Evolutionary conservation across 169 alveolate species (phyloP).

Genomic region (Babesia bovis): DNA sequence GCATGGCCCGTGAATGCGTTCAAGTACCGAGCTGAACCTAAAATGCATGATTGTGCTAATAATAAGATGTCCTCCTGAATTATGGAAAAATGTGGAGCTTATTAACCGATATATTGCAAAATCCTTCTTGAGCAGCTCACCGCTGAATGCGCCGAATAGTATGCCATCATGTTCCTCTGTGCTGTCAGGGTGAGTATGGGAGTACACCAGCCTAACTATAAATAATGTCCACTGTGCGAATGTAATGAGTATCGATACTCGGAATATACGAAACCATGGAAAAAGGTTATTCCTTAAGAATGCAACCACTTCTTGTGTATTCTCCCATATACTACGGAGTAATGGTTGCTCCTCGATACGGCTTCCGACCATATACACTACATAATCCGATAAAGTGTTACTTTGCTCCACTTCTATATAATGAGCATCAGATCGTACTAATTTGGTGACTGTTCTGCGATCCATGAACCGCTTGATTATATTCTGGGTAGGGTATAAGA

Average conservation of each 20-base stretch:
- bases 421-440: not conserved
- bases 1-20: conserved; percentile 43
- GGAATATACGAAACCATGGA: conserved; percentile 37
- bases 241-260: conserved; percentile 33
- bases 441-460: not conserved
- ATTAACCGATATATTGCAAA: conserved; percentile 45
- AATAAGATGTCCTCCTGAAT: conserved; percentile 53
- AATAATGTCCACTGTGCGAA: conserved; percentile 56
- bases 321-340: not conserved
- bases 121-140: conserved; percentile 30
- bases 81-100: conserved; percentile 63
- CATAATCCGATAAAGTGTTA: not conserved
- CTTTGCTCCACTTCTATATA: not conserved
- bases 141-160: conserved; percentile 55
- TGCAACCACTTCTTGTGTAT: not conserved
- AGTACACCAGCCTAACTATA: conserved; percentile 16
- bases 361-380: conserved; percentile 21
- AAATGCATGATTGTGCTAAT: conserved; percentile 66
- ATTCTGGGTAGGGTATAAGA: conserved; percentile 27
- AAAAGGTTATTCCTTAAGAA: conserved; percentile 12
- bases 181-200: not conserved
- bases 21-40: conserved; percentile 65
- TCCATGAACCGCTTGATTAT: conserved; percentile 11
- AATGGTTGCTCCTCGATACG: conserved; percentile 6
- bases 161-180: conserved; percentile 3